phyloP scores from a whole-genome alignment of 177 flowering plant genomes.

The Tripterygium wilfordii region DNA sequence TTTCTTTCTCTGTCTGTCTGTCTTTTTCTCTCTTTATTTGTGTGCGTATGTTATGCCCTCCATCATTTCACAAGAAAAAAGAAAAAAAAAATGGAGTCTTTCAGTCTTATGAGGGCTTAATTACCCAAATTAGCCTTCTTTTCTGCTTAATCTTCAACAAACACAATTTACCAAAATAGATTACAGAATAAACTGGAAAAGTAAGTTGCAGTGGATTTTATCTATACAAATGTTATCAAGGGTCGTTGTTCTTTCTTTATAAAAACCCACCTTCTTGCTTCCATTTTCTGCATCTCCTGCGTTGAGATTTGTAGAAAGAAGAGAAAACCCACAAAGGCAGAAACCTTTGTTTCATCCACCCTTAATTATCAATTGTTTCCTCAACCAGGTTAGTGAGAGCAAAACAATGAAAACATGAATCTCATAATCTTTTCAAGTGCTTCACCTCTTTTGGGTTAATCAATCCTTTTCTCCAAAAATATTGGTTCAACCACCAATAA shows the following conservation, averaged over 20 bases:
- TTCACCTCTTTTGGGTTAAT: constrained; percentile 23
- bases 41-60: too few relatives aligned
- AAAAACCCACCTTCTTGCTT: constrained; percentile 28
- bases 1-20: constrained; percentile 16
- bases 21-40: neutral
- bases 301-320: constrained; percentile 5
- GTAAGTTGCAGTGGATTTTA: neutral
- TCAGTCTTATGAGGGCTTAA: constrained; percentile 15
- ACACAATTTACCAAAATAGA: constrained; percentile 1
- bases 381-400: constrained; percentile 19
- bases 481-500: neutral
- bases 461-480: constrained; percentile 8
- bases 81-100: constrained; percentile 9
- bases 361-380: constrained; percentile 11
- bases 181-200: neutral
- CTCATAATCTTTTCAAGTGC: constrained; percentile 2
- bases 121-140: constrained; percentile 18
- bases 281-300: constrained; percentile 38
- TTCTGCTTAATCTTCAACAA: constrained; percentile 10
- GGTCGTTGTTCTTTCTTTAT: constrained; percentile 25
- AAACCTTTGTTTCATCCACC: constrained; percentile 15
- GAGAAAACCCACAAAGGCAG: constrained; percentile 8
- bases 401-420: constrained; percentile 12
- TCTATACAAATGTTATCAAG: constrained; percentile 12
- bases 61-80: constrained; percentile 4